These are phyloP conservation scores for Globisporangium nodosum DNA, from an alignment of 352 stramenopile species.

Conservation along the genomic window DNA sequence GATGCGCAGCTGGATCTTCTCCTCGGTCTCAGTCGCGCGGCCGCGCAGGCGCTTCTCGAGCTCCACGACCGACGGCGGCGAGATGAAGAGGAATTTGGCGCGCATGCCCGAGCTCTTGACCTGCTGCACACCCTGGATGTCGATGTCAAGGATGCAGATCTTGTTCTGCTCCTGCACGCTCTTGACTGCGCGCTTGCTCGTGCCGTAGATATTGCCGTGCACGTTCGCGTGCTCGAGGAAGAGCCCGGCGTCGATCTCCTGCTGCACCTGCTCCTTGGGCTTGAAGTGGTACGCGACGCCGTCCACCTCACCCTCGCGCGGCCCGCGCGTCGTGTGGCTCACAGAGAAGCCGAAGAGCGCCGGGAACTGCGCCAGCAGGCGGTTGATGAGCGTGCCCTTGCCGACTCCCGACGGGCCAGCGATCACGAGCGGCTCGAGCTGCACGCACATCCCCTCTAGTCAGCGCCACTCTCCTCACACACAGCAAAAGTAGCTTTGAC, in stretches of 20 bases:
- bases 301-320: conserved; percentile 92
- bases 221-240: conserved; percentile 98
- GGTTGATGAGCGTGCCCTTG: conserved; percentile 96
- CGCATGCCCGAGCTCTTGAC: conserved; percentile 88
- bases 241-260: conserved; percentile 91
- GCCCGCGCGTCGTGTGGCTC: conserved; percentile 95
- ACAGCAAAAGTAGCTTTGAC: no score
- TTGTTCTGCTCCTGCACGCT: conserved; percentile 91
- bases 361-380: conserved; percentile 83
- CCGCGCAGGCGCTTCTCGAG: conserved; percentile 94
- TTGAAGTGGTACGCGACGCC: conserved; percentile 97
- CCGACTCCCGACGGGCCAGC: conserved; percentile 89
- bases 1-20: conserved; percentile 92
- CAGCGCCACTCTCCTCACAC: not conserved
- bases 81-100: conserved; percentile 96
- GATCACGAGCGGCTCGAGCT: conserved; percentile 87
- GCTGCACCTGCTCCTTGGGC: conserved; percentile 88
- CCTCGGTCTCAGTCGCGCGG: conserved; percentile 94
- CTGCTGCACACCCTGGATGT: conserved; percentile 96
- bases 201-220: conserved; percentile 98
- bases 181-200: conserved; percentile 89
- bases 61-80: conserved; percentile 92
- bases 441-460: not conserved
- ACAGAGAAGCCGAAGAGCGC: conserved; percentile 94
- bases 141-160: conserved; percentile 99